A percentile compares a stretch with the other conserved stretches of the same genome.
Evolutionary conservation across 1,139 yeast species (phyloP).

Genomic region (Yamadazyma jaroonii): DNA sequence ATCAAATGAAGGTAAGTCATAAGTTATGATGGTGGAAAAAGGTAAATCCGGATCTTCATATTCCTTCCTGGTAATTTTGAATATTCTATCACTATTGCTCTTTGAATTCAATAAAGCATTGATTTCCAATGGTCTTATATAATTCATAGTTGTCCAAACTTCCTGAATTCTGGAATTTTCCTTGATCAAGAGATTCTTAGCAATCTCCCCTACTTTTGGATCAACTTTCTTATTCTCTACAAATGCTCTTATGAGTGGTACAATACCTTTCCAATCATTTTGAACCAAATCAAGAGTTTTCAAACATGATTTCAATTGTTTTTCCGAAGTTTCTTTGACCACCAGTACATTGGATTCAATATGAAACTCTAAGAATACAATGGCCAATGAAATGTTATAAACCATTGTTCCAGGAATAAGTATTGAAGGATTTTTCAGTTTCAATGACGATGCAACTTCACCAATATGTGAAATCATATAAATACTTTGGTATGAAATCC

Average conservation of each 20-base stretch:
- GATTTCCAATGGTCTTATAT: conserved; percentile 13
- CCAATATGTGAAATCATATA: conserved; percentile 54
- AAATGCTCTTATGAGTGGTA: conserved; percentile 12
- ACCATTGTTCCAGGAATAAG: conserved; percentile 12
- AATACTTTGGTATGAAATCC: conserved; percentile 79
- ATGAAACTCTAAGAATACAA: conserved; percentile 15
- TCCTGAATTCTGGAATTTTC: conserved; percentile 10
- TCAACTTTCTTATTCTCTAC: conserved; percentile 6
- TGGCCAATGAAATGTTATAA: conserved; percentile 13
- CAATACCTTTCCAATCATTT: conserved; percentile 15
- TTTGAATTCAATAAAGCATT: conserved; percentile 12
- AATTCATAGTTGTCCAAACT: conserved; percentile 5
- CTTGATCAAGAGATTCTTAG: conserved; percentile 10
- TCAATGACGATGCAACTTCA: conserved; percentile 6
- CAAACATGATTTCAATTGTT: conserved; percentile 12
- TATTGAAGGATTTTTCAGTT: conserved; percentile 2
- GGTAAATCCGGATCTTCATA: conserved; percentile 15
- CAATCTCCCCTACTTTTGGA: conserved; percentile 6
- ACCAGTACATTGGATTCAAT: conserved; percentile 13
- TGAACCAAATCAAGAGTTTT: conserved; percentile 11
- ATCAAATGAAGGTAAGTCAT: conserved; percentile 11
- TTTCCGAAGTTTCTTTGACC: conserved; percentile 13
- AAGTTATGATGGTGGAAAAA: conserved; percentile 11
- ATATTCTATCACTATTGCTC: conserved; percentile 4
- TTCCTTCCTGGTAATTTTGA: conserved; percentile 9